Conservation (phyloP, 768 basidiomycete species). For the Rhizopogon vesiculosus region DNA sequence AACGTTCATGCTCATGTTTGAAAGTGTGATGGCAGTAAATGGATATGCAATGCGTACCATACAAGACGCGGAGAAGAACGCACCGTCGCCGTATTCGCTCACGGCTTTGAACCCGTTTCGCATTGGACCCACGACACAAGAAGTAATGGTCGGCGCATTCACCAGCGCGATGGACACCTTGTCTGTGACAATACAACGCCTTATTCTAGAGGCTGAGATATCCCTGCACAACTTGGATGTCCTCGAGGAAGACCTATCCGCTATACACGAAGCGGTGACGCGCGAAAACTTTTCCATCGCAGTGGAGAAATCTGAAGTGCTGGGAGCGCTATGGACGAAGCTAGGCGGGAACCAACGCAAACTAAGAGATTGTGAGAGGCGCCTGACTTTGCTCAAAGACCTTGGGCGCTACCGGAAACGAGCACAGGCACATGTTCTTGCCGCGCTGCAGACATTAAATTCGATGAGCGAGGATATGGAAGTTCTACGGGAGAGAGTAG, state of each 20-base stretch:
- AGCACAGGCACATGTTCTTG: constrained; percentile 63
- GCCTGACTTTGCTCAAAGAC: constrained; percentile 50
- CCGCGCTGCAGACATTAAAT: constrained; percentile 55
- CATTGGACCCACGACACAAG: constrained; percentile 28
- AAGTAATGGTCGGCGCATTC: constrained; percentile 53
- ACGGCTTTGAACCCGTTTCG: constrained; percentile 37
- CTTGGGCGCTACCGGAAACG: constrained; percentile 54
- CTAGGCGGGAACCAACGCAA: constrained; percentile 56
- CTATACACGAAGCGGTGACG: constrained; percentile 53
- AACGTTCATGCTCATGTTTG: background rate
- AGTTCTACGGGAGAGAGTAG: constrained; percentile 67
- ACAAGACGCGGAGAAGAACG: constrained; percentile 26
- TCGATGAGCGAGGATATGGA: constrained; percentile 72
- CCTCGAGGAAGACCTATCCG: constrained; percentile 56
- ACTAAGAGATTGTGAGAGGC: constrained; percentile 48
- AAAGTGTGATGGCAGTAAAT: constrained; percentile 41
- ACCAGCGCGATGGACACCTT: constrained; percentile 59
- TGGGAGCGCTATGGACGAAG: constrained; percentile 65
- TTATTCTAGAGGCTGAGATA: constrained; percentile 62
- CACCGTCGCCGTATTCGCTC: constrained; percentile 23
- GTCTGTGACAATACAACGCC: constrained; percentile 44
- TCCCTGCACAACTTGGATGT: constrained; percentile 51
- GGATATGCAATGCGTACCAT: constrained; percentile 65
- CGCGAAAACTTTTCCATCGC: constrained; percentile 43
- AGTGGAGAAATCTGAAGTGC: constrained; percentile 34